These are phyloP conservation scores for Geotrichum restrictum DNA, from an alignment of 1,139 yeast genomes.

Conservation along the genomic window DNA sequence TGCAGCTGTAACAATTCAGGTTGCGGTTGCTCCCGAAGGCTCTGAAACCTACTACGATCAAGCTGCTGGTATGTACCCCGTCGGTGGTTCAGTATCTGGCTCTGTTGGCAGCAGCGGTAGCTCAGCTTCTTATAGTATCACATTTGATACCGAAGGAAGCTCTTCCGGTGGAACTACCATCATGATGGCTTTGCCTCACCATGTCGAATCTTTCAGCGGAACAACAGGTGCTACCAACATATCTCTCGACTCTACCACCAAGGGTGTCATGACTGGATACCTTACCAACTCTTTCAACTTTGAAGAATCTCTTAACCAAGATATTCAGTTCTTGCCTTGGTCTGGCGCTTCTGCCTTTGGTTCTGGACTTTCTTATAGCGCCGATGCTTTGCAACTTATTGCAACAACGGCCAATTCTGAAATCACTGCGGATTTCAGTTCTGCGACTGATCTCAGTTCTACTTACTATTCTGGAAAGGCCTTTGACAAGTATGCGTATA, in stretches of 20 bases:
- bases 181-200: constrained; percentile 72
- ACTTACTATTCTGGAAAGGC: constrained; percentile 69
- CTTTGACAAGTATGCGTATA: constrained; percentile 68
- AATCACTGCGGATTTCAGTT: constrained; percentile 52
- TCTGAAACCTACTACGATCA: constrained; percentile 39
- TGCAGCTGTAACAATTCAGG: constrained; percentile 54
- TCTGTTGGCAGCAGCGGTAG: constrained; percentile 25
- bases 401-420: constrained; percentile 59
- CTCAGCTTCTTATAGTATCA: constrained; percentile 44
- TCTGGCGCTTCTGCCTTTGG: constrained; percentile 30
- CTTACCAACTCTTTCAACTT: constrained; percentile 50
- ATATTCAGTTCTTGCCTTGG: constrained; percentile 63
- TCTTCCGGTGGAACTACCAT: constrained; percentile 53
- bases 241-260: constrained; percentile 54
- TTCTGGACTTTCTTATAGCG: constrained; percentile 19
- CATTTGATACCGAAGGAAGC: constrained; percentile 51
- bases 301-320: constrained; percentile 55
- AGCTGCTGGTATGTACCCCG: constrained; percentile 60
- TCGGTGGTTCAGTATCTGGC: constrained; percentile 35
- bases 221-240: constrained; percentile 62
- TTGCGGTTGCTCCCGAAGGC: constrained; percentile 48
- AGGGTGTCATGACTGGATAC: constrained; percentile 61
- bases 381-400: constrained; percentile 49
- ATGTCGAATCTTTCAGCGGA: constrained; percentile 50
- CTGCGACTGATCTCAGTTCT: constrained; percentile 48